Conservation (phyloP, 352 stramenopile species). For the Globisporangium viniferum region DNA sequence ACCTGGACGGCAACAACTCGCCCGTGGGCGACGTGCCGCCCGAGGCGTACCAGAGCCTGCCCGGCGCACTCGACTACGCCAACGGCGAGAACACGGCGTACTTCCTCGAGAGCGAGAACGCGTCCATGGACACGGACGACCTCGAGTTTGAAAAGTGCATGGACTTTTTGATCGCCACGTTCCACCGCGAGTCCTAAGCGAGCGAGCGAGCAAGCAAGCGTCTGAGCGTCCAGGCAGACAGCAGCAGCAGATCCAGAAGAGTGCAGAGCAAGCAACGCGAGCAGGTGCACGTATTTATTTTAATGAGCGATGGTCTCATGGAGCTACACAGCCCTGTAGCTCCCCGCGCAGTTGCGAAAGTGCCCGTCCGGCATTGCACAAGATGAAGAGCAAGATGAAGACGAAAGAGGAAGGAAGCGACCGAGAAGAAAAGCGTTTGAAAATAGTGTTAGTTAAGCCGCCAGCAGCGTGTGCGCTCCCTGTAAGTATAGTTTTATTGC, state of each 20-base stretch:
- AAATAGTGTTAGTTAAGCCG: slow-evolving; percentile 3
- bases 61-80: slow-evolving; percentile 45
- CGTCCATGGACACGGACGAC: slow-evolving; percentile 47
- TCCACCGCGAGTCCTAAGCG: slow-evolving; percentile 46
- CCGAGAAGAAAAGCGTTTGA: neutral
- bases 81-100: slow-evolving; percentile 41
- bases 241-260: slow-evolving; percentile 3
- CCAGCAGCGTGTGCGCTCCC: neutral
- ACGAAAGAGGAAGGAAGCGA: neutral
- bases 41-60: slow-evolving; percentile 48
- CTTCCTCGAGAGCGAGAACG: slow-evolving; percentile 36
- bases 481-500: slow-evolving; percentile 6
- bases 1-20: slow-evolving; percentile 30
- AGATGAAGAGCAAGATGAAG: neutral
- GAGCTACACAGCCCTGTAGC: neutral
- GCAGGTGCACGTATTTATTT: slow-evolving; percentile 22
- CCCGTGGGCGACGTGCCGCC: slow-evolving; percentile 28
- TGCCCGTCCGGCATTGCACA: neutral
- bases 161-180: slow-evolving; percentile 76
- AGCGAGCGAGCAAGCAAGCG: neutral
- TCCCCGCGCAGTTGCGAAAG: neutral
- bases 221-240: neutral
- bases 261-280: slow-evolving; percentile 5
- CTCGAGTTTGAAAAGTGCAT: slow-evolving; percentile 81
- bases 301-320: slow-evolving; percentile 7